These are phyloP conservation scores for Adansonia madagascariensis DNA, from an alignment of 441 rosid species.

Conservation along the genomic window DNA sequence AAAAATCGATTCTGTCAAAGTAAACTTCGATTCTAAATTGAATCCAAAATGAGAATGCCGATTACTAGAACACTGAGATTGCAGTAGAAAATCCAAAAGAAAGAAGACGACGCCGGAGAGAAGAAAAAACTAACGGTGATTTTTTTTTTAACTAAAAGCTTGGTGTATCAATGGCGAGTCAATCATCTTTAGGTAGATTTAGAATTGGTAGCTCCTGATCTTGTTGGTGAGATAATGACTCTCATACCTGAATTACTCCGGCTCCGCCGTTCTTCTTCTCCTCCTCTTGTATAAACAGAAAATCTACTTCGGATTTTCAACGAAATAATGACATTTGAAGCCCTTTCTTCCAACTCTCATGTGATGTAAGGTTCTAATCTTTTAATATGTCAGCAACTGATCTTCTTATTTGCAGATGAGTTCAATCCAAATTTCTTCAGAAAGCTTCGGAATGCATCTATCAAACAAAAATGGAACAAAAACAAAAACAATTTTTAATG, in stretches of 20 bases:
- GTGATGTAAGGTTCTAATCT: slow-evolving; percentile 35
- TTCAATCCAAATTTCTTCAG: slow-evolving; percentile 15
- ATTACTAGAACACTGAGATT: slow-evolving; percentile 17
- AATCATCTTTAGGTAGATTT: slow-evolving; percentile 12
- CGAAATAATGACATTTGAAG: slow-evolving; percentile 39
- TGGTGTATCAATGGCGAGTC: slow-evolving; percentile 2
- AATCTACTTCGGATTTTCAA: slow-evolving; percentile 33
- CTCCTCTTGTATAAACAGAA: slow-evolving; percentile 11
- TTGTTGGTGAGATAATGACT: slow-evolving; percentile 15
- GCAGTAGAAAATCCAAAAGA: background rate
- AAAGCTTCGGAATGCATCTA: slow-evolving; percentile 37
- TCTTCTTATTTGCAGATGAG: slow-evolving; percentile 17
- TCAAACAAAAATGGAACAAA: slow-evolving; percentile 13
- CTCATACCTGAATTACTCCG: slow-evolving; percentile 27
- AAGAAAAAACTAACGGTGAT: background rate
- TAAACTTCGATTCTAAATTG: slow-evolving; percentile 10
- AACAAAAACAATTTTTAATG: slow-evolving; percentile 2
- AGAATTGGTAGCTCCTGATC: slow-evolving; percentile 20
- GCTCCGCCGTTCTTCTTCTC: slow-evolving; percentile 14
- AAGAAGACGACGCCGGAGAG: background rate
- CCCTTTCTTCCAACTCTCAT: slow-evolving; percentile 24
- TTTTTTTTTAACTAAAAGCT: background rate
- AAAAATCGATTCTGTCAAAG: slow-evolving; percentile 17
- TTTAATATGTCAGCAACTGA: slow-evolving; percentile 28
- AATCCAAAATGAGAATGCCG: slow-evolving; percentile 13